Conservation (phyloP, 2,329 filamentous ascomycete genomes). For the Sarocladium kiliense region DNA sequence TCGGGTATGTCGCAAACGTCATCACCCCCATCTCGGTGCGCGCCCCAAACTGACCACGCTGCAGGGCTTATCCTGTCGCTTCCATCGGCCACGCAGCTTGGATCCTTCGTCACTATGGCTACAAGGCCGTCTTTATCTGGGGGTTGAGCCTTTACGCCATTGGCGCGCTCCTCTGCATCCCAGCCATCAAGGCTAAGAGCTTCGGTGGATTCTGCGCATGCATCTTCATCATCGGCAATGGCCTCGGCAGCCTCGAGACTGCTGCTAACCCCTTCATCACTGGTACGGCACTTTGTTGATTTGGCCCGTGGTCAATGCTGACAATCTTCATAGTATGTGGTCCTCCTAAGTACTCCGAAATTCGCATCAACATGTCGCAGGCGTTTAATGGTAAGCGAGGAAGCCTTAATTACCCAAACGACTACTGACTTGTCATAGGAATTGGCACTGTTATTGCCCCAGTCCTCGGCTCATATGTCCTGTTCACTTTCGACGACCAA, state of each 20-base stretch:
- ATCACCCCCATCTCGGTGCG: background rate
- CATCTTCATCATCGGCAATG: conserved; percentile 71
- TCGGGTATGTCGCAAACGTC: conserved; percentile 39
- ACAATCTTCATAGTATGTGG: no score
- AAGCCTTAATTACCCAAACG: conserved; percentile 23
- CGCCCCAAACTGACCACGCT: conserved; percentile 7
- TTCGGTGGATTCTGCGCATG: conserved; percentile 70
- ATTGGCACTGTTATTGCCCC: conserved; percentile 36
- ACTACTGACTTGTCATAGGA: background rate
- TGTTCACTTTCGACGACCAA: conserved; percentile 59
- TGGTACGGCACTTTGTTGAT: conserved; percentile 24
- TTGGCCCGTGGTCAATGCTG: no score
- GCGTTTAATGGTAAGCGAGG: conserved; percentile 66
- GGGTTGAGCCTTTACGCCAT: conserved; percentile 62
- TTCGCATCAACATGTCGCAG: conserved; percentile 72
- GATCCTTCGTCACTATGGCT: conserved; percentile 60
- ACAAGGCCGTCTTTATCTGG: conserved; percentile 63
- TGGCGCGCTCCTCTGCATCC: conserved; percentile 52
- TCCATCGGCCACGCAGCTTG: conserved; percentile 61
- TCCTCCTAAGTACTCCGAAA: conserved; percentile 65
- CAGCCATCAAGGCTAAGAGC: conserved; percentile 54
- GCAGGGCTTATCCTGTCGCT: conserved; percentile 61
- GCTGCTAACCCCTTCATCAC: conserved; percentile 73
- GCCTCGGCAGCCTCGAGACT: conserved; percentile 69
- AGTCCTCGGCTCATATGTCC: conserved; percentile 66